Base-by-base conservation (phyloP, 208 protist genomes). In the Naegleria fowleri region DNA sequence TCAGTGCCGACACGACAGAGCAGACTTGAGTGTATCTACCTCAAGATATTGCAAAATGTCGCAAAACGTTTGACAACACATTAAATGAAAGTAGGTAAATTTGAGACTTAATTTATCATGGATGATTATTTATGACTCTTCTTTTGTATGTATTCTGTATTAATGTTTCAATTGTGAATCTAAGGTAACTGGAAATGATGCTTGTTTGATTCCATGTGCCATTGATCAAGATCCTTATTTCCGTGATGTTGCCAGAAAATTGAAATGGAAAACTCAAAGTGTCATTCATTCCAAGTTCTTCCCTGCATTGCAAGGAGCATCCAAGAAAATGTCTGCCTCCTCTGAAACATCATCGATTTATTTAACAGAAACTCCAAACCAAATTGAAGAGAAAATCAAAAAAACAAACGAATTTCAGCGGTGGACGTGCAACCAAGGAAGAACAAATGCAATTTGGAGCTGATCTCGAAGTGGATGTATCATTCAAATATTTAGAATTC, bases 221-320 rank as follows among this genome's bases (percentile, higher is more conserved):
- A 96, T 98, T 79, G 96, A 98, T 91, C 97, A 99, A 93, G 99
- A 99, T 92, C 98, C 98, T 2, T 99, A 99, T 94, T 99, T 99
- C 95, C 93, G 99, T 41, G 96, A 98, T 92, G 95, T 98, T 40
- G 98, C 98, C n/a, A 91, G 95, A 33, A 92, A 95, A 48, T 91
- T 99, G 36, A 96, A 95, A 90, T 94, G 92, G 48, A 92, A 92
- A 2, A 99, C 99, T 89, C 98, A 98, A 36, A 93, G 97, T 38
- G 93, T 99, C 36, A 95, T 99, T 67, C 97, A 99, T 92, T 96
- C 95, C 39, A 98, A 98, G 89, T 99, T 99, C 92, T 96, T 99
- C 88, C 98, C 99, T 33, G 97, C 98, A 9, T 93, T 99, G 40
- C 98, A 98, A 92, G 99, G 98, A 5, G 52, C 94, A 4, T 91